These are phyloP conservation scores for Chaetothyriales sp. DNA, from an alignment of 2,329 filamentous ascomycete genomes.

Conservation along the genomic window DNA sequence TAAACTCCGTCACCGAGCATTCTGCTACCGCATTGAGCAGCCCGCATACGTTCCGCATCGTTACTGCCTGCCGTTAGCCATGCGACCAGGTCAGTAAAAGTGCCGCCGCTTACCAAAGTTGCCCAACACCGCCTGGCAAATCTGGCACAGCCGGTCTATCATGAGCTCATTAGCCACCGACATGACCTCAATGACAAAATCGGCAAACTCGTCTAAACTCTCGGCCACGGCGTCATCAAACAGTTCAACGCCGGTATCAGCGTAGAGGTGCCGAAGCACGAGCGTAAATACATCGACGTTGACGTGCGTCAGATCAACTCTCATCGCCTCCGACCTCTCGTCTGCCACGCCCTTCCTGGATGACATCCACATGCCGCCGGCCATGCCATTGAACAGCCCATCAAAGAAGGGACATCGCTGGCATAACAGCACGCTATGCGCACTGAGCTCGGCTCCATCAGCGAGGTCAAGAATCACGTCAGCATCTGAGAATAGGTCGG, in stretches of 20 bases:
- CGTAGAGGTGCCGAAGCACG: constrained; percentile 70
- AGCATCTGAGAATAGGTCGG: constrained; percentile 60
- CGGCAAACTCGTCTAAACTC: constrained; percentile 70
- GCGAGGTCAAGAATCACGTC: constrained; percentile 70
- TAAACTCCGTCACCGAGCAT: constrained; percentile 72
- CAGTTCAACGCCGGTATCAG: constrained; percentile 64
- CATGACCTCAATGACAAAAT: constrained; percentile 84
- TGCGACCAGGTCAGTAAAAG: background rate
- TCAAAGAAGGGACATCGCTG: constrained; percentile 85
- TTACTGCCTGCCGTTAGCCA: constrained; percentile 39
- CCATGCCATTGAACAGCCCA: constrained; percentile 76
- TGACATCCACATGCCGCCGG: constrained; percentile 70
- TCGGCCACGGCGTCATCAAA: constrained; percentile 63
- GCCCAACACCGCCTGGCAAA: constrained; percentile 75
- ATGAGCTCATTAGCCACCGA: constrained; percentile 85
- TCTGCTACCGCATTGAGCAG: constrained; percentile 76
- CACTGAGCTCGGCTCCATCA: constrained; percentile 51
- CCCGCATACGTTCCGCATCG: constrained; percentile 66
- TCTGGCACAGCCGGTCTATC: constrained; percentile 77
- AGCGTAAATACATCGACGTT: constrained; percentile 58
- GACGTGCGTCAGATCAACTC: constrained; percentile 73
- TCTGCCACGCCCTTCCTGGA: constrained; percentile 43
- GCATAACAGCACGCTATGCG: constrained; percentile 68
- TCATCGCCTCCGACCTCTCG: constrained; percentile 39
- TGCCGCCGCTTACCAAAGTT: constrained; percentile 27